Base-by-base conservation (phyloP, 140 eudicot genomes). In the Stevia rebaudiana region DNA sequence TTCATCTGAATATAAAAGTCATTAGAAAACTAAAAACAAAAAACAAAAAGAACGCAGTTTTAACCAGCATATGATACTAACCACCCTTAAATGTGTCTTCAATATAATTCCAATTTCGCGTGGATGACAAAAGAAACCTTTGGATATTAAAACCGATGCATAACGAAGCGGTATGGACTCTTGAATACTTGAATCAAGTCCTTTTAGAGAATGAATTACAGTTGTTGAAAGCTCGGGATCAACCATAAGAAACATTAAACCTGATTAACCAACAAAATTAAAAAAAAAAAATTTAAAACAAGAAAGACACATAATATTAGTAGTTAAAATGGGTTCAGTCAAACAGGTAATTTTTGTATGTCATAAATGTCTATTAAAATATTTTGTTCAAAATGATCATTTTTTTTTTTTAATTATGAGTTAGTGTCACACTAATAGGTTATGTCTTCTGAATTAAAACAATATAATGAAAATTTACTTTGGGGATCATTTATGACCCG, bases 31-130 rank as follows among this genome's bases (percentile, higher is more conserved):
- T 57, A 18, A 13, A 13, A 37, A 71, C 43, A 63, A 18, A 13
- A 13, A 37, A 63, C n/a, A 9, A 46, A 22, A 16, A 59, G 16
- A 37, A 73, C 36, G 13, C 8, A 6, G 22, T 62, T 40, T 73
- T 24, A 41, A 59, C 12, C 13, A 65, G 40, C 21, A 58, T 40
- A 47, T 13, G 61, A 64, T 73, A 79, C 94, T 79, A 65, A 94
- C 99, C 81, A 83, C 95, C 73, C 81, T 80, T 75, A 83, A 67
- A 77, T 94, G 99, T 73, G 83, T 88, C 87, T 94, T 89, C 66
- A 83, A 36, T 39, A 85, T 79, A 31, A 48, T 51, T 73, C 90
- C 95, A 76, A 86, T 82, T 67, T 88, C 97, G 50, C 61, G 84
- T 22, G 92, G 88, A 10, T 25, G 88, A 63, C 83, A 83, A 65